A percentile compares a stretch with the other conserved stretches of the same genome.
Evolutionary conservation across 225 moss, liverwort and hornwort genomes (phyloP).

Genomic region (Marchantia polymorpha): DNA sequence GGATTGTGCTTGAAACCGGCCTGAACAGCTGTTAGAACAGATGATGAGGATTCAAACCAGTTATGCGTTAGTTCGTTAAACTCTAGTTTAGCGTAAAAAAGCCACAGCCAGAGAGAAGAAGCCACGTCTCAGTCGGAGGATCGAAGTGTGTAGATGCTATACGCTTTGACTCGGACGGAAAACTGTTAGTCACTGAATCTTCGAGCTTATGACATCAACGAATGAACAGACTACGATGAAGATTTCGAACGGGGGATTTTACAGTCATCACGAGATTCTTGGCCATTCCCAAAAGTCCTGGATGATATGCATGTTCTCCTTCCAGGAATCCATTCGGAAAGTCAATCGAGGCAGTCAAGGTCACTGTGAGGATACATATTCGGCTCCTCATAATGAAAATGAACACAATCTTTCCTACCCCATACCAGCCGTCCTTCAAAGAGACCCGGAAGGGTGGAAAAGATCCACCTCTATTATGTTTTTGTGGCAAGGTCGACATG

Average conservation of each 20-base stretch:
- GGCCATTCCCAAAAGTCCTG: background rate
- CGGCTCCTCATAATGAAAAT: background rate
- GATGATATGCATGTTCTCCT: background rate
- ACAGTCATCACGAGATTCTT: background rate
- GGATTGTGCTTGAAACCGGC: no score
- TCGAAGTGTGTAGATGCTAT: background rate
- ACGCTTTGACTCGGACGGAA: background rate
- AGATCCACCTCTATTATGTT: constrained; percentile 2
- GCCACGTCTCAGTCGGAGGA: background rate
- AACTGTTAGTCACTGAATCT: background rate
- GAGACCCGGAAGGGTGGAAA: background rate
- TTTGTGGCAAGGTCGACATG: background rate
- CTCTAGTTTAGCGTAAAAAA: no score
- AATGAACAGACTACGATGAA: background rate
- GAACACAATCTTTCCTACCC: background rate
- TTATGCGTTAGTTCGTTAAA: no score
- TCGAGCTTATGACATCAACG: background rate
- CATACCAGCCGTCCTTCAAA: background rate
- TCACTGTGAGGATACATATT: background rate
- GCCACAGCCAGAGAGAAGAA: no score
- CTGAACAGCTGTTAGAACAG: no score
- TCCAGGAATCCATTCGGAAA: background rate
- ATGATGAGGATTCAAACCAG: no score
- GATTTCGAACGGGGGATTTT: background rate
- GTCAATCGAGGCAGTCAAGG: background rate